Evolutionary conservation across 2,329 filamentous ascomycete species (phyloP), one percentile per base, ranked within the genome.

Genomic region (Colletotrichum cordylinicola): DNA sequence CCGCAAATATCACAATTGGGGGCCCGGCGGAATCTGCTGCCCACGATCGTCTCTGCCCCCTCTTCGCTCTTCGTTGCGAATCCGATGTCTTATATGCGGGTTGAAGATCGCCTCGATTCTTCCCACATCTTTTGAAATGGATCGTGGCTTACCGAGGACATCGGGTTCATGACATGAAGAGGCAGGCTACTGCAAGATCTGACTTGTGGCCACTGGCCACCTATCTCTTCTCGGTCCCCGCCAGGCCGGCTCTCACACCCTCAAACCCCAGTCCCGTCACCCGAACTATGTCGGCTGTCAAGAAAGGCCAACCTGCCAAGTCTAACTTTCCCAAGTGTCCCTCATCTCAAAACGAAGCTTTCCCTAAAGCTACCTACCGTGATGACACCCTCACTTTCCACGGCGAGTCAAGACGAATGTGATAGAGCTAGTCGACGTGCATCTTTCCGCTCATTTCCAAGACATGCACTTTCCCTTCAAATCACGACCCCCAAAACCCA

Each of bases 241-340:
- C 43, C 64, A 18, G 29, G 12, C 29, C 27, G 64, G 62, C 27
- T 37, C 8, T 8, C 21, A 67, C 65, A 67, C 65, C 65, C 31
- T 21, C 65, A 67, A 15, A 33, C n/a, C n/a, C 62, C 16, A 27
- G n/a, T 12, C 13, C 24, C 52, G 35, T 60, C 66, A 60, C 16
- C 66, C 66, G 66, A 68, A 68, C 52, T 60, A 52, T 58, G 39
- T 2, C 0, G 16, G 12, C 66, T 48, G 52, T 68, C 66, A 43
- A 68, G 13, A 21, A 52, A 60, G 52, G 33, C 31, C 52, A 35
- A 24, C 52, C 66, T 68, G 66, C 66, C 66, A 68, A 68, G 66
- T 68, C 66, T 43, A 68, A 43, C 24, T 39, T 37, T 8, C 24
- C 24, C 66, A 10, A 48, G 16, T 15, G 52, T 31, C 21, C n/a